Base-by-base conservation (phyloP, 2,329 filamentous ascomycete genomes). In the Aspergillus puulaauensis region DNA sequence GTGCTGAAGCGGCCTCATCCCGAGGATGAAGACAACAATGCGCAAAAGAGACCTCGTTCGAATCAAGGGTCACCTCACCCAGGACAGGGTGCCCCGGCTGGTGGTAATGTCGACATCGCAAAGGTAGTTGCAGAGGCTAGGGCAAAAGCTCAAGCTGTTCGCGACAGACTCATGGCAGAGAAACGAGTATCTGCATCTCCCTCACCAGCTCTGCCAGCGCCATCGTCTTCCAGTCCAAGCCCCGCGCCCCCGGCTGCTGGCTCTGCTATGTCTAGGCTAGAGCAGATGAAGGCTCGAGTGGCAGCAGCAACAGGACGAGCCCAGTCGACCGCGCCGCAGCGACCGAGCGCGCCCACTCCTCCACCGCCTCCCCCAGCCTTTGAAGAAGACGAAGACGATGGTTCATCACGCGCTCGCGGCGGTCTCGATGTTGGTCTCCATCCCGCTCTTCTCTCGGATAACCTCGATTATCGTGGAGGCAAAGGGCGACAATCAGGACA, bases 221-320 rank as follows among this genome's bases (percentile, higher is more conserved):
- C 72, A 48, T 59, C 67, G 39, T 64, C 66, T 44, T 66, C 71
- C 56, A 68, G 66, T 82, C 64, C 73, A 27, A 70, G 70, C 51
- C 70, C 72, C 45, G 64, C 68, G 37, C 67, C 74, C 33, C 60
- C 75, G n/a, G 57, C 69, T 31, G 51, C 71, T 27, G 66, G 67
- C 46, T 61, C 76, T 21, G 84, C 68, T 82, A 84, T 62, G 81
- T 87, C 69, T 82, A 91, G 74, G 81, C 85, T 93, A 63, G 91
- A 90, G 48, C 88, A 89, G 44, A 83, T 96, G 70, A 93, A 89
- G 73, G 90, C 90, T 23, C 84, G 90, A 65, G 89, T 95, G 12
- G 89, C 89, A 48, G 90, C 90, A 50, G 90, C 90, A 53, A 89
- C 90, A 47, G 79, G 78, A 31, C 79, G 77, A 68, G 74, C 76